phyloP scores from a whole-genome alignment of 768 basidiomycete species.

The Hygrophorus russula region DNA sequence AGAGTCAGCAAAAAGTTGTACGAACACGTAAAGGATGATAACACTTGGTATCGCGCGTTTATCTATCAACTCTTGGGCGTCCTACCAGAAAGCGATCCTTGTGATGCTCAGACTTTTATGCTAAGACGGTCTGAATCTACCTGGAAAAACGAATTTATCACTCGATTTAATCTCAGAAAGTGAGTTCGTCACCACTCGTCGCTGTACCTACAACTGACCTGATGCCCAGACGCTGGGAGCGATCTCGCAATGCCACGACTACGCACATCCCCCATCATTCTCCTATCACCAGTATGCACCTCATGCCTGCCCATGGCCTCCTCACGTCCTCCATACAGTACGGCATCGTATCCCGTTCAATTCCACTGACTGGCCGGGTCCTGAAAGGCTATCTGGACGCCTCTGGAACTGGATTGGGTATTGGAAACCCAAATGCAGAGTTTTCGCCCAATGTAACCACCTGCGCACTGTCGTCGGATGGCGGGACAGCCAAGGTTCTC shows the following conservation, averaged over 20 bases:
- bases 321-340: slow-evolving; percentile 54
- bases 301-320: slow-evolving; percentile 42
- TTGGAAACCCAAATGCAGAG: slow-evolving; percentile 61
- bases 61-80: slow-evolving; percentile 56
- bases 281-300: slow-evolving; percentile 43
- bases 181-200: slow-evolving; percentile 17
- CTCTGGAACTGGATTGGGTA: slow-evolving; percentile 41
- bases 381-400: slow-evolving; percentile 62
- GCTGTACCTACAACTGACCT: background rate
- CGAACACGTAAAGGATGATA: slow-evolving; percentile 64
- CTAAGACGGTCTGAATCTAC: slow-evolving; percentile 44
- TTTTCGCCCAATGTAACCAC: slow-evolving; percentile 57
- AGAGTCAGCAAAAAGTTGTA: slow-evolving; percentile 39
- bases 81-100: slow-evolving; percentile 48
- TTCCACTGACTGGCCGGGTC: slow-evolving; percentile 59
- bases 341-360: slow-evolving; percentile 63
- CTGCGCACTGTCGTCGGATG: slow-evolving; percentile 47
- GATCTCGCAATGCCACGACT: slow-evolving; percentile 46
- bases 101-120: slow-evolving; percentile 33
- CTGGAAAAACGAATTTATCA: slow-evolving; percentile 66
- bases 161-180: slow-evolving; percentile 43
- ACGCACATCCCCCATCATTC: slow-evolving; percentile 51
- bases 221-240: slow-evolving; percentile 52
- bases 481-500: slow-evolving; percentile 51
- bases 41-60: slow-evolving; percentile 73